These are phyloP conservation scores for Diddensiella transvaalensis DNA, from an alignment of 805 yeast species.

Conservation along the genomic window DNA sequence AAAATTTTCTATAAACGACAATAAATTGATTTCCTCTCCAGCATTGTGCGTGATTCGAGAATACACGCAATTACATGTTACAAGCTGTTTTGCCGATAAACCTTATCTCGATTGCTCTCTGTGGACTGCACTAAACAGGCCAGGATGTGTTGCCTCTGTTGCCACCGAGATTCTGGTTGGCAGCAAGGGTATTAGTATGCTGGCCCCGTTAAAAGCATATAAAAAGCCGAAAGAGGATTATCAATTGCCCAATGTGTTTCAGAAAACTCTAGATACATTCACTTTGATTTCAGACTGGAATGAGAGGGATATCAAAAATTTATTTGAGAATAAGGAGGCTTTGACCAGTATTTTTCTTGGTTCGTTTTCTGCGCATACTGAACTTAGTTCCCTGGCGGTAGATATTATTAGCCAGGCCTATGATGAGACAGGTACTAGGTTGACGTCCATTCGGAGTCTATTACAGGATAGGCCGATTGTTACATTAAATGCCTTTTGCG, in stretches of 20 bases:
- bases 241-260: neutral
- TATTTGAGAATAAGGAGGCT: slow-evolving; percentile 32
- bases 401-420: slow-evolving; percentile 70
- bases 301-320: neutral
- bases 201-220: neutral
- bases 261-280: neutral
- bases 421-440: slow-evolving; percentile 79
- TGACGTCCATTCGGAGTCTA: slow-evolving; percentile 64
- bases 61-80: neutral
- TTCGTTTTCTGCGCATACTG: slow-evolving; percentile 57
- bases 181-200: neutral
- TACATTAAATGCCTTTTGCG: slow-evolving; percentile 48
- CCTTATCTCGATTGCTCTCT: neutral
- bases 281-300: neutral
- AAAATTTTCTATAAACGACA: neutral
- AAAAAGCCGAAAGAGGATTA: neutral
- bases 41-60: neutral
- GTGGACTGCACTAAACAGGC: neutral
- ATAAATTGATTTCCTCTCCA: neutral
- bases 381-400: slow-evolving; percentile 63
- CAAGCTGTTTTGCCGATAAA: neutral
- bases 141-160: neutral
- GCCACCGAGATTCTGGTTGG: neutral
- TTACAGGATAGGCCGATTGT: slow-evolving; percentile 43
- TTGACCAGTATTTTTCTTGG: slow-evolving; percentile 72